Percentiles rank a stretch among this genome's conserved stretches.
Evolutionary conservation across 2,329 filamentous ascomycete species (phyloP).

Genomic region (Periglandula ipomoeae): DNA sequence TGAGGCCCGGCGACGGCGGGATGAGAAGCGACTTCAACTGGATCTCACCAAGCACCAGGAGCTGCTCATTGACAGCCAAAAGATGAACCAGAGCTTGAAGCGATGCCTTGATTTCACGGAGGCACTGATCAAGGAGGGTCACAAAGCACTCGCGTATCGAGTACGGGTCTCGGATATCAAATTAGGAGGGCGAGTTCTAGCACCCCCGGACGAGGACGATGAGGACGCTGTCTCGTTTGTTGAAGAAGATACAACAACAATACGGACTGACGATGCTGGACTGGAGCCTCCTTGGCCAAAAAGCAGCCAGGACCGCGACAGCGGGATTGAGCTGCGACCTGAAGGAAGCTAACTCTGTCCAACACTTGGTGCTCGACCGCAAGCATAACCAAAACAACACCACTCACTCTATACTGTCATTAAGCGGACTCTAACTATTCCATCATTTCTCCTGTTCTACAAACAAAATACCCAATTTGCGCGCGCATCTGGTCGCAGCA

Average conservation of each 20-base stretch:
- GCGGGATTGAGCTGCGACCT: conserved; percentile 38
- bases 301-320: conserved; percentile 40
- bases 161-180: conserved; percentile 72
- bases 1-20: conserved; percentile 49
- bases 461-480: neutral
- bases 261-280: conserved; percentile 15
- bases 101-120: conserved; percentile 86
- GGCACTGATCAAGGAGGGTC: conserved; percentile 78
- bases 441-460: neutral
- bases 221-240: conserved; percentile 18
- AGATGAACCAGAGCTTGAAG: conserved; percentile 90
- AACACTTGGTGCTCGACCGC: neutral
- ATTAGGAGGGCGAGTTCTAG: conserved; percentile 71
- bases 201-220: conserved; percentile 53
- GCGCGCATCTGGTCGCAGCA: conserved; percentile 6
- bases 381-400: neutral
- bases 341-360: conserved; percentile 24
- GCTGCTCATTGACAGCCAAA: conserved; percentile 80
- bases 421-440: neutral
- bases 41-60: conserved; percentile 87
- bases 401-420: conserved; percentile 1
- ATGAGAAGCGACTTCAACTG: conserved; percentile 74
- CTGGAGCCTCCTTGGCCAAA: conserved; percentile 25
- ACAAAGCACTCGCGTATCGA: conserved; percentile 75
- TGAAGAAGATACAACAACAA: conserved; percentile 12